Conservation (phyloP, 2,329 filamentous ascomycete species). For the Tolypocladium endophyticum region DNA sequence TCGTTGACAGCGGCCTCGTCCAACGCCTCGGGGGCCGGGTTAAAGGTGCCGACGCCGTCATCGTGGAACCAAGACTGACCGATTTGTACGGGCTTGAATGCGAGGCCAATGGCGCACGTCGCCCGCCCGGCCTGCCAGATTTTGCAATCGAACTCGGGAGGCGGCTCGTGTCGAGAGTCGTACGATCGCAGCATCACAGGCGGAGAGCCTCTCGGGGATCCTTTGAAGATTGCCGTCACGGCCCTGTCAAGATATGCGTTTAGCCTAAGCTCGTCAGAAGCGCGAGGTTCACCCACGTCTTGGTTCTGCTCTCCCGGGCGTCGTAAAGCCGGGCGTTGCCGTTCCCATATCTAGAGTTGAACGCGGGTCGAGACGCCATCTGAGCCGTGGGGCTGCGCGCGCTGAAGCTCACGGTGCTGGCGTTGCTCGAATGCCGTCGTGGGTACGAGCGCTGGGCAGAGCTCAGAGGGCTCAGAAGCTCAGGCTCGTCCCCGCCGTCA, state of each 20-base stretch:
- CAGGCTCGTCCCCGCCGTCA: constrained; percentile 41
- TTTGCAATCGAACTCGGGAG: constrained; percentile 84
- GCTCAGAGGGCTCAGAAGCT: constrained; percentile 29
- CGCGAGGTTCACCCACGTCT: constrained; percentile 55
- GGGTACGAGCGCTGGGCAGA: constrained; percentile 28
- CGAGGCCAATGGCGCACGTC: constrained; percentile 82
- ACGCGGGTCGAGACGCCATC: constrained; percentile 36
- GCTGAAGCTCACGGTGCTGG: constrained; percentile 75
- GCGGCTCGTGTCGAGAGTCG: constrained; percentile 83
- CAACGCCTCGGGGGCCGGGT: constrained; percentile 73
- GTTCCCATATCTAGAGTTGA: constrained; percentile 59
- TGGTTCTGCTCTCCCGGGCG: constrained; percentile 71
- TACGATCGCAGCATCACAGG: constrained; percentile 81
- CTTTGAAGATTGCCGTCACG: constrained; percentile 84
- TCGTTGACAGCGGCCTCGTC: constrained; percentile 90
- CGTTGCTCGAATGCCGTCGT: constrained; percentile 63
- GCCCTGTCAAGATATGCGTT: constrained; percentile 43
- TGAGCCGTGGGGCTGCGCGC: constrained; percentile 51
- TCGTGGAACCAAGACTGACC: constrained; percentile 92
- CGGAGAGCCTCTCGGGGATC: constrained; percentile 56
- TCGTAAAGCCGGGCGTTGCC: constrained; percentile 85
- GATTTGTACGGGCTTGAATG: constrained; percentile 92
- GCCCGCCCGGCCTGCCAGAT: constrained; percentile 96
- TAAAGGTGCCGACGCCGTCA: constrained; percentile 84
- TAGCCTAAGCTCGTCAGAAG: neutral